phyloP scores from a whole-genome alignment of 306 rosid species.

The Calophaca sinica region DNA sequence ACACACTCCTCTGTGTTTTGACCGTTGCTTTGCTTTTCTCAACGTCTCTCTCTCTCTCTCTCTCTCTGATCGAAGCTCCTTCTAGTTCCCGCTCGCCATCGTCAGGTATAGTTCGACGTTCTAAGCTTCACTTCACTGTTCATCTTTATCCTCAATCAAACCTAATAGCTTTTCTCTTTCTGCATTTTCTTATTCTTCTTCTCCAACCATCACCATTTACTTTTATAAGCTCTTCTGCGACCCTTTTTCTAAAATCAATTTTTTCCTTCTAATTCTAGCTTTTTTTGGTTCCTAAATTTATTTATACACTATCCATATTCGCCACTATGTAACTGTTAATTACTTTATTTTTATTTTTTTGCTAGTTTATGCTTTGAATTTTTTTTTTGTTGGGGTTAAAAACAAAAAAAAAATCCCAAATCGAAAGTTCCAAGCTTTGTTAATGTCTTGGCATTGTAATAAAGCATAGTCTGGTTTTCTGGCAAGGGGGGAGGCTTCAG shows the following conservation, averaged over 20 bases:
- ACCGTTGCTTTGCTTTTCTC: slow-evolving; percentile 81
- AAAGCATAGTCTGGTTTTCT: not conserved
- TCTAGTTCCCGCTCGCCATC: slow-evolving; percentile 48
- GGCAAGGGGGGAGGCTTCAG: slow-evolving; percentile 39
- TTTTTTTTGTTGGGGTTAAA: not conserved
- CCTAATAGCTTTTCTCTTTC: not conserved
- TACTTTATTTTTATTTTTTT: not conserved
- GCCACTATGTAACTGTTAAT: not conserved
- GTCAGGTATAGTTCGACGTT: slow-evolving; percentile 53
- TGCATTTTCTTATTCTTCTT: slow-evolving; percentile 9
- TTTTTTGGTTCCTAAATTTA: not conserved
- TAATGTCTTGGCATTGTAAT: slow-evolving; percentile 5
- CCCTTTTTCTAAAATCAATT: not conserved
- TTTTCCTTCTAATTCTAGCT: not conserved
- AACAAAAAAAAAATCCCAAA: slow-evolving; percentile 17
- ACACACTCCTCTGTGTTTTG: slow-evolving; percentile 45
- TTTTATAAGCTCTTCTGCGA: not conserved
- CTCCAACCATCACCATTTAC: not conserved
- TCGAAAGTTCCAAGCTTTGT: slow-evolving; percentile 44
- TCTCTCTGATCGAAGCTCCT: slow-evolving; percentile 52
- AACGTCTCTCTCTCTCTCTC: slow-evolving; percentile 63
- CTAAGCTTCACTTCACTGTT: slow-evolving; percentile 35
- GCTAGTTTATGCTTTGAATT: not conserved
- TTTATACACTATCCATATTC: not conserved
- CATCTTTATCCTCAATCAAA: not conserved